Base-by-base conservation (phyloP, 176 grass and related monocot genomes). In the Avena sativa region DNA sequence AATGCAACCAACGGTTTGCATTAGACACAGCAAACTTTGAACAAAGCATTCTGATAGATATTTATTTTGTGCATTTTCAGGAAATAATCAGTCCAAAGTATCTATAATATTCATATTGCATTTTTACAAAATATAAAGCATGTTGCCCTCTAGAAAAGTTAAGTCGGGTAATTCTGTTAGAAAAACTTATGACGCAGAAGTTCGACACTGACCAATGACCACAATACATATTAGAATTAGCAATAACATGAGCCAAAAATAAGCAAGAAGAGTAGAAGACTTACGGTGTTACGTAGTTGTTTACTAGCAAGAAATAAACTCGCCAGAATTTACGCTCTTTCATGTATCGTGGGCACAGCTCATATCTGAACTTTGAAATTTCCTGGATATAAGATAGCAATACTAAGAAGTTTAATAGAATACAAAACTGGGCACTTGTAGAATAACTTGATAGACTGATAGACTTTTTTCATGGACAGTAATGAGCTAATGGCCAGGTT, bases 351-450 rank as follows among this genome's bases (percentile, higher is more conserved):
- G 97, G 97, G 72, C 97, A 99, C 81, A 99, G 76, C 46, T 97
- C 94, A 88, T 98, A 98, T 96, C 96, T 93, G 87, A 98, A 98
- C 85, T 94, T 98, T 23, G 96, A 98, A 83, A 98, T 98, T 96
- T 98, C 96, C 96, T 98, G 88, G 83, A 90, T 26, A 86, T 66
- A 79, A 86, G 76, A 59, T 44, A 86, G 43, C 16, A 81, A 5
- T 46, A 26, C 2, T 88, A 5, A 81, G 6, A 2, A 32, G 60
- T 56, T 56, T 16, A 9, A 58, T 12, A 49, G 36, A 65, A 53
- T 36, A 69, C 17, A 77, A 60, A 36, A 86, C 20, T 32, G 32
- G 19, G 38, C n/a, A 71, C 20, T 32, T 32, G 4, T 1, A 67
- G 8, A 57, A 76, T 58, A 86, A 34, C 11, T 4, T 71, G 20